Conservation (phyloP, 805 yeast genomes). For the Candida golubevii region DNA sequence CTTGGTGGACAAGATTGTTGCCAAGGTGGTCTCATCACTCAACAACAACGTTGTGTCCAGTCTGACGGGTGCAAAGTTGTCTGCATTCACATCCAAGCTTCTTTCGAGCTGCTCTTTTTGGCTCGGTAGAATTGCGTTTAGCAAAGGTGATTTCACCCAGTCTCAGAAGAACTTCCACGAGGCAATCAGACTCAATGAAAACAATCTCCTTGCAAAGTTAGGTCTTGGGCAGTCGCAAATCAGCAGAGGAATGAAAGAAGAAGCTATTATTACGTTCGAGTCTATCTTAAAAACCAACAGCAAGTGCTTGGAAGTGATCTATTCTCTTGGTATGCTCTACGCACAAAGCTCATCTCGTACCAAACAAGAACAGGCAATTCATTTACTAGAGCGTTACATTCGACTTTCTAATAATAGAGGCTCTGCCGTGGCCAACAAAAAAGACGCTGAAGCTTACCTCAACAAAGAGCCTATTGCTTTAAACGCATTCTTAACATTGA, state of each 20-base stretch:
- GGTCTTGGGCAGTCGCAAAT: slow-evolving; percentile 87
- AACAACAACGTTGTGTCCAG: slow-evolving; percentile 16
- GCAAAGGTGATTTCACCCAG: slow-evolving; percentile 53
- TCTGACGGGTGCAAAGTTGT: slow-evolving; percentile 17
- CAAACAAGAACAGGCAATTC: slow-evolving; percentile 52
- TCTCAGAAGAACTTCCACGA: slow-evolving; percentile 73
- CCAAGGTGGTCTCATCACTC: slow-evolving; percentile 38
- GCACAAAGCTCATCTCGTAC: slow-evolving; percentile 44
- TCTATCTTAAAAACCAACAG: slow-evolving; percentile 61
- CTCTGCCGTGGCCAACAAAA: slow-evolving; percentile 20
- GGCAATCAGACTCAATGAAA: slow-evolving; percentile 61
- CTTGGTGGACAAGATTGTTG: slow-evolving; percentile 52
- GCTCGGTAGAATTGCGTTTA: slow-evolving; percentile 77
- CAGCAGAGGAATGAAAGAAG: slow-evolving; percentile 68
- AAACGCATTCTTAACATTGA: slow-evolving; percentile 64
- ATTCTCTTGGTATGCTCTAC: slow-evolving; percentile 71
- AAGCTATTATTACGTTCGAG: slow-evolving; percentile 84
- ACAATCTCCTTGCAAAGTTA: slow-evolving; percentile 63
- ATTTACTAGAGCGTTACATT: slow-evolving; percentile 65
- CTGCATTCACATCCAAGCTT: slow-evolving; percentile 27
- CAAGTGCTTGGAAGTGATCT: slow-evolving; percentile 68
- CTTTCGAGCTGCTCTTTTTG: slow-evolving; percentile 54
- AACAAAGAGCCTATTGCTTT: slow-evolving; percentile 53
- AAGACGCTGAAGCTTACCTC: slow-evolving; percentile 21
- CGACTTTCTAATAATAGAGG: slow-evolving; percentile 52